Base-by-base conservation (phyloP, 106 monocot species). In the Agapanthus africanus region DNA sequence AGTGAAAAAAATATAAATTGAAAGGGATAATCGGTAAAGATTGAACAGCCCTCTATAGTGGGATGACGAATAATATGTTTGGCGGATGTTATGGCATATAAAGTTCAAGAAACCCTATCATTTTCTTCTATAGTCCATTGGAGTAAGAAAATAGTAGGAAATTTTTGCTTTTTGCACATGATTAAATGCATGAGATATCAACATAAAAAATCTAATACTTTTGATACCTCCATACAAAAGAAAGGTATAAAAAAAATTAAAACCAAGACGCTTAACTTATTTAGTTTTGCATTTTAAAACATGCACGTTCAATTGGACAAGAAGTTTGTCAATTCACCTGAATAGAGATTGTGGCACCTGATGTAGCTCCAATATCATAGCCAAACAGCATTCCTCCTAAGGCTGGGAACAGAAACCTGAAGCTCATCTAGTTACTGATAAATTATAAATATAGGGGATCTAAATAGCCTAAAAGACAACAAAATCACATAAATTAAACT, bases 301-400 rank as follows among this genome's bases (percentile, higher is more conserved):
- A n/a, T n/a, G n/a, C n/a, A n/a, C n/a, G n/a, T n/a, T n/a, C n/a
- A n/a, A n/a, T n/a, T n/a, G n/a, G n/a, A n/a, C n/a, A n/a, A n/a
- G n/a, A n/a, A n/a, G n/a, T n/a, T n/a, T n/a, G n/a, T n/a, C n/a
- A n/a, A n/a, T n/a, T n/a, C n/a, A 97, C 95, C 91, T 86, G 40
- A 19, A 97, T 35, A 59, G 91, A 97, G 46, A 97, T 86, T 34
- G 91, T 84, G 49, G 95, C 91, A 70, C 95, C 95, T 41, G 95
- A 97, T 40, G 95, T 97, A 34, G 91, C 95, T 52, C 95, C 95
- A 71, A 97, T 97, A 73, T 97, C 95, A 78, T 97, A 97, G 26
- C 95, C 95, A 77, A 82, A 97, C 2, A 97, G 84, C 16, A 91
- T 54, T 27, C 95, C 95, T 73, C 95, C 95, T 10, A 97, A 76